Percentiles rank a stretch among this genome's conserved stretches.
Evolutionary conservation across 1,284 basidiomycete species (phyloP).

Genomic region (Boletus holoroseus): DNA sequence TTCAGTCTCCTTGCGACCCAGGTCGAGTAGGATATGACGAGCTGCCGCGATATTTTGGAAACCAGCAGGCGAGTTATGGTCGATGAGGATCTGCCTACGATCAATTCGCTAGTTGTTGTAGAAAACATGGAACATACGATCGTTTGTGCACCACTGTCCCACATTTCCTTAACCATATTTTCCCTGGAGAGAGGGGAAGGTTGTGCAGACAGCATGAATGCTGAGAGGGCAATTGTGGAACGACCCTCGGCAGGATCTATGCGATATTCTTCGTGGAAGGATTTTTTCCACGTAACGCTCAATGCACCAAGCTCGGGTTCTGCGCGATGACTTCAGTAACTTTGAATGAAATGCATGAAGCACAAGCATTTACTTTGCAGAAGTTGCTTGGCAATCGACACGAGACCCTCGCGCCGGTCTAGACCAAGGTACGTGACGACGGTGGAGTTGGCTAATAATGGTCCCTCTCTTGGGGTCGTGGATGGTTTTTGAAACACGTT

Average conservation of each 20-base stretch:
- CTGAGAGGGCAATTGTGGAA: slow-evolving; percentile 72
- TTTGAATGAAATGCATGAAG: slow-evolving; percentile 3
- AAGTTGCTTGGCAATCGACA: slow-evolving; percentile 59
- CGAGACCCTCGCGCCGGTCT: slow-evolving; percentile 66
- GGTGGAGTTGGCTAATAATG: slow-evolving; percentile 44
- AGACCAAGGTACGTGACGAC: slow-evolving; percentile 60
- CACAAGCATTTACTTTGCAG: slow-evolving; percentile 42
- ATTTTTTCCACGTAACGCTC: slow-evolving; percentile 50
- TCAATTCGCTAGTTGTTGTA: slow-evolving; percentile 12
- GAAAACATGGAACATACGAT: slow-evolving; percentile 47
- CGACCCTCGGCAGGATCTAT: slow-evolving; percentile 37
- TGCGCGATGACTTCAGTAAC: slow-evolving; percentile 28
- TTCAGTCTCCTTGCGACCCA: slow-evolving; percentile 57
- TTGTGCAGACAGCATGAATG: slow-evolving; percentile 79
- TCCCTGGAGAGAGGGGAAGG: slow-evolving; percentile 59
- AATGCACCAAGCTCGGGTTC: slow-evolving; percentile 45
- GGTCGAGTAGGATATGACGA: slow-evolving; percentile 67
- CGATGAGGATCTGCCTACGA: slow-evolving; percentile 68
- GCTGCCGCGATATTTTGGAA: slow-evolving; percentile 84
- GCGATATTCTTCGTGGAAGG: slow-evolving; percentile 46
- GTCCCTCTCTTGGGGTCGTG: slow-evolving; percentile 28
- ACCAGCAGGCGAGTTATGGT: slow-evolving; percentile 73
- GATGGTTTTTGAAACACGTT: slow-evolving; percentile 52
- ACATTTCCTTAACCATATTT: slow-evolving; percentile 75
- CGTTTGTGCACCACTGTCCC: slow-evolving; percentile 81